phyloP scores from a whole-genome alignment of 371 early-diverging fungal species.

The Mucor mucedo region DNA sequence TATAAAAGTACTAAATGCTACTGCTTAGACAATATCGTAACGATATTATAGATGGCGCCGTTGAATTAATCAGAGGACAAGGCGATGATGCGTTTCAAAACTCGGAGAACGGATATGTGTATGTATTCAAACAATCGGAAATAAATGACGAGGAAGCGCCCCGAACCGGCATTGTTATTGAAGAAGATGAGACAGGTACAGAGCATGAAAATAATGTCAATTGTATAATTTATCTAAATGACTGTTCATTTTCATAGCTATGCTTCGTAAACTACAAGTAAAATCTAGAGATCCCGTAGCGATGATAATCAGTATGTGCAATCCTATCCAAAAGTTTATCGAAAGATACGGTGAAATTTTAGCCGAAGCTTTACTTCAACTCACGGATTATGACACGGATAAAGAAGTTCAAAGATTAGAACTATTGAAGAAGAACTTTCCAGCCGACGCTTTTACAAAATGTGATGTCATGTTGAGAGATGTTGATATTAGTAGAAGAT shows the following conservation, averaged over 20 bases:
- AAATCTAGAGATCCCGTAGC: conserved; percentile 37
- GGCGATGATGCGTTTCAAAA: conserved; percentile 12
- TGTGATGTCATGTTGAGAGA: conserved; percentile 55
- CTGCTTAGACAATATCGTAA: conserved; percentile 24
- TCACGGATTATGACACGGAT: conserved; percentile 34
- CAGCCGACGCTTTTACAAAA: conserved; percentile 30
- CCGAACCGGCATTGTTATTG: conserved; percentile 4
- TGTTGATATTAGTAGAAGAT: conserved; percentile 34
- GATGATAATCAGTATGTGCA: conserved; percentile 43
- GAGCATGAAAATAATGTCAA: conserved; percentile 17
- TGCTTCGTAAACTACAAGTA: conserved; percentile 23
- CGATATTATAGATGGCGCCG: conserved; percentile 34
- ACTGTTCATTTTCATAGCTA: conserved; percentile 6
- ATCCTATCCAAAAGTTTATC: conserved; percentile 30
- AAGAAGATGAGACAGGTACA: conserved; percentile 22
- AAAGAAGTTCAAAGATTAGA: conserved; percentile 36
- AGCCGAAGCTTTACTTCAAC: conserved; percentile 25
- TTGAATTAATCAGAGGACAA: conserved; percentile 32
- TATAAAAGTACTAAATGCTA: neutral
- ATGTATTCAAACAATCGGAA: conserved; percentile 33
- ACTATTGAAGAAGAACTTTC: conserved; percentile 40
- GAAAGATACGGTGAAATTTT: conserved; percentile 36
- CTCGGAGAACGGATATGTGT: conserved; percentile 18
- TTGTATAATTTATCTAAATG: neutral
- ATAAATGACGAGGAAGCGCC: conserved; percentile 18